These are phyloP conservation scores for Macrophomina tecta DNA, from an alignment of 2,329 filamentous ascomycete genomes.

Conservation along the genomic window DNA sequence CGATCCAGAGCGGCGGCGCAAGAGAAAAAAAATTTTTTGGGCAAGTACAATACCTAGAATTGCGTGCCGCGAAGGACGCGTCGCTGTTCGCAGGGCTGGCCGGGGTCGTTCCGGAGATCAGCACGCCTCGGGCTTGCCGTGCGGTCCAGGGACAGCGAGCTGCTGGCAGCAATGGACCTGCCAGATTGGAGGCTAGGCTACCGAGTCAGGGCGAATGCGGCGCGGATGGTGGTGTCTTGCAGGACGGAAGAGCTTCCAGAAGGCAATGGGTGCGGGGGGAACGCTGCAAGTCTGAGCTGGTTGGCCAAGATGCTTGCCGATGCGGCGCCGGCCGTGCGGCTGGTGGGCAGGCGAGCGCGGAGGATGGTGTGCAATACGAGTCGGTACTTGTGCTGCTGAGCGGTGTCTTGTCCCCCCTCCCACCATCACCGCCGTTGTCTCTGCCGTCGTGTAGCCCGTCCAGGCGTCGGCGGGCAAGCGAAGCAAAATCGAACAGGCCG, in stretches of 20 bases:
- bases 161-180: not conserved
- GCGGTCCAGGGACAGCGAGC: not conserved
- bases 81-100: not conserved
- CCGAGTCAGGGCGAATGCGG: not conserved
- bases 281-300: not conserved
- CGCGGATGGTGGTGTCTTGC: not conserved
- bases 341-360: not conserved
- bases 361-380: not conserved
- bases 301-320: not conserved
- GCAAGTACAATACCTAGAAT: not conserved
- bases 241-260: not conserved
- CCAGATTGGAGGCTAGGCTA: not conserved
- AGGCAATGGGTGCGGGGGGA: not conserved
- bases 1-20: constrained; percentile 4
- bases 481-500: not conserved
- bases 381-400: not conserved
- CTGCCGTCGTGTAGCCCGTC: too few relatives aligned
- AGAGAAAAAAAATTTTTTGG: not conserved
- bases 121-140: not conserved
- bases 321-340: not conserved
- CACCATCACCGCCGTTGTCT: too few relatives aligned
- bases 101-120: not conserved
- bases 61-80: not conserved
- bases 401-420: too few relatives aligned
- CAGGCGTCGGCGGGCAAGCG: too few relatives aligned